Conservation (phyloP, 1,284 basidiomycete species). For the Cryptococcus floricola region DNA sequence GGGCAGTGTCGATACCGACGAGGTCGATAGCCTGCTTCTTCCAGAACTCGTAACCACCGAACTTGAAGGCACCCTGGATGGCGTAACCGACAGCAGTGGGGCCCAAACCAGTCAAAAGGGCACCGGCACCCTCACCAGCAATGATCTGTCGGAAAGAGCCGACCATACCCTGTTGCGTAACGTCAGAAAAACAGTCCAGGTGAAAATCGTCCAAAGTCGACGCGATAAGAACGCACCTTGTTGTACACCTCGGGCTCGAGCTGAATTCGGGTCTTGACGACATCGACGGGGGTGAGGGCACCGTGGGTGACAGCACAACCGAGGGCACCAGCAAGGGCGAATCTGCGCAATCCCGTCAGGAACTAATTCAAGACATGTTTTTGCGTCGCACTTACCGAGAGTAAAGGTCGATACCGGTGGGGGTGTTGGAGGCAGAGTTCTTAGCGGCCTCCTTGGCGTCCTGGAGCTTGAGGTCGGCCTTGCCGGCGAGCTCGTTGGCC, state of each 20-base stretch:
- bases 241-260: conserved; percentile 61
- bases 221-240: conserved; percentile 48
- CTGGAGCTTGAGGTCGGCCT: conserved; percentile 30
- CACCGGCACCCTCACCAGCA: conserved; percentile 74
- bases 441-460: conserved; percentile 45
- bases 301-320: conserved; percentile 94
- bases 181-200: not conserved
- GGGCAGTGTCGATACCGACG: conserved; percentile 76
- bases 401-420: conserved; percentile 52
- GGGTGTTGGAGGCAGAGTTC: conserved; percentile 30
- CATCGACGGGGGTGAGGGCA: conserved; percentile 87
- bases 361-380: not conserved
- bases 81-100: conserved; percentile 91
- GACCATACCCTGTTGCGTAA: conserved; percentile 58
- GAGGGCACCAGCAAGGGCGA: conserved; percentile 76
- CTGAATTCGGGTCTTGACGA: conserved; percentile 98
- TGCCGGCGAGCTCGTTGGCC: conserved; percentile 21
- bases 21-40: conserved; percentile 85
- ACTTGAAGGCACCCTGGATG: conserved; percentile 95
- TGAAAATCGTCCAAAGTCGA: not conserved
- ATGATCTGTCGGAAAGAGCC: conserved; percentile 70
- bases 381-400: conserved; percentile 36
- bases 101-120: conserved; percentile 90
- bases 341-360: conserved; percentile 30
- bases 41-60: conserved; percentile 90